These are phyloP conservation scores for Kwoniella dendrophila DNA, from an alignment of 768 basidiomycete species.

Conservation along the genomic window DNA sequence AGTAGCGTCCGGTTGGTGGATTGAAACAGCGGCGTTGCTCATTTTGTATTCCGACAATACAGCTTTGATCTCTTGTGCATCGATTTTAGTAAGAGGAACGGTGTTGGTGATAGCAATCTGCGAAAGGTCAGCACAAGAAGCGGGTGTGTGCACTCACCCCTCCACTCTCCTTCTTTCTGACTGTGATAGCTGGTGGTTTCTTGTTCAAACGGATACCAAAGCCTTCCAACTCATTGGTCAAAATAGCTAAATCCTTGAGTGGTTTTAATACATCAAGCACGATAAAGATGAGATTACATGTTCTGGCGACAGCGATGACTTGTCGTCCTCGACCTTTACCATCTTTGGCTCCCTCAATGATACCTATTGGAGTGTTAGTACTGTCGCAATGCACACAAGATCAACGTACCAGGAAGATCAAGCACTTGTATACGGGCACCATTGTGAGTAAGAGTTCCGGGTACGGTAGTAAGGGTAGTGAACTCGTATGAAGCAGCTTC, in stretches of 20 bases:
- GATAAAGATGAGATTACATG: conserved; percentile 98
- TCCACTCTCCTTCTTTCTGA: conserved; percentile 70
- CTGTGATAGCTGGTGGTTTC: conserved; percentile 80
- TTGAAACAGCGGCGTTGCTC: conserved; percentile 85
- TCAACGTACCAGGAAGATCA: conserved; percentile 70
- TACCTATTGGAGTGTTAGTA: conserved; percentile 69
- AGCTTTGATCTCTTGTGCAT: conserved; percentile 94
- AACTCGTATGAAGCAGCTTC: conserved; percentile 96
- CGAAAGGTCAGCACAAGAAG: neutral
- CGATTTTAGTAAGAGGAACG: conserved; percentile 91
- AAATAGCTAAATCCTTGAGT: conserved; percentile 84
- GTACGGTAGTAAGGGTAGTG: conserved; percentile 92
- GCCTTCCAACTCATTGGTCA: conserved; percentile 93
- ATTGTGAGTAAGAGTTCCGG: conserved; percentile 90
- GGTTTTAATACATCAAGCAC: conserved; percentile 97
- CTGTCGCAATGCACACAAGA: neutral
- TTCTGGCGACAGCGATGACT: conserved; percentile 77
- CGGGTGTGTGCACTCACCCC: conserved; percentile 44
- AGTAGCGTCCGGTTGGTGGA: conserved; percentile 87
- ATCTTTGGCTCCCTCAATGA: conserved; percentile 96
- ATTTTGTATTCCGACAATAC: conserved; percentile 84
- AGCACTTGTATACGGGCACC: conserved; percentile 95
- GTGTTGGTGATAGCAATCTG: conserved; percentile 94
- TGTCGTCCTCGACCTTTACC: conserved; percentile 95
- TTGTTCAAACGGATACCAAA: conserved; percentile 97